Evolutionary conservation across 2,329 filamentous ascomycete species (phyloP), one percentile per base, ranked within the genome.

Genomic region (Ophiocordyceps camponoti-floridani): DNA sequence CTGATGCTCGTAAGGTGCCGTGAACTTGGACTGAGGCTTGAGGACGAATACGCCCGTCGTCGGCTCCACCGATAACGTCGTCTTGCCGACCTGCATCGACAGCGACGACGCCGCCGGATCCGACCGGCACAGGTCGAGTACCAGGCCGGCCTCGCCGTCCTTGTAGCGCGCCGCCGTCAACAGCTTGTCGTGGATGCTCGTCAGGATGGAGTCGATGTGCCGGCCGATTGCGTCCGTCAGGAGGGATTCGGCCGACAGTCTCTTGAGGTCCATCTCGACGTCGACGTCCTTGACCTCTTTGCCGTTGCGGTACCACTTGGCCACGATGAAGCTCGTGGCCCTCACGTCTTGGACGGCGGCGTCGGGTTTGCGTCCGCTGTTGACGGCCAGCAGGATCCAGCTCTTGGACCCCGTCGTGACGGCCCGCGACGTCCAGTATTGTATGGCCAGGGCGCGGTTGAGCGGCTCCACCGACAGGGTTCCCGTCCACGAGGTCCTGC

Each of bases 381-480:
- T 72, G 33, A 94, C 75, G 10, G 87, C 88, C 43, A 98, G 69
- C 50, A 96, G 80, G 42, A 98, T 69, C 89, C 91, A 98, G 58
- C 79, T 94, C 65, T 93, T 94, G 14, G 74, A 69, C 1, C 76
- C 76, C 38, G 65, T 65, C 28, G 62, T 57, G 4, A 55, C 52
- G 18, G 55, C 50, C 12, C 79, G 75, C 43, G 75, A 72, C 14
- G 75, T 69, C 91, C 91, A 98, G 62, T 98, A 98, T 55, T 95
- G 88, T 31, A 98, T 74, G 10, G 87, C 77, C 47, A 98, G 66
- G 27, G 82, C 82, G 48, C 91, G 76, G 57, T 91, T 84, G 35
- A 94, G 69, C 27, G 79, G 70, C 57, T 95, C 85, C 14, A 94
- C 72, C 53, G 76, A 77, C 41, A 96, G 60, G 31, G 80, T 79